Evolutionary conservation across 495 filamentous ascomycete genomes (phyloP), one percentile per base, ranked within the genome.

Genomic region (Bathelium albidoporum): DNA sequence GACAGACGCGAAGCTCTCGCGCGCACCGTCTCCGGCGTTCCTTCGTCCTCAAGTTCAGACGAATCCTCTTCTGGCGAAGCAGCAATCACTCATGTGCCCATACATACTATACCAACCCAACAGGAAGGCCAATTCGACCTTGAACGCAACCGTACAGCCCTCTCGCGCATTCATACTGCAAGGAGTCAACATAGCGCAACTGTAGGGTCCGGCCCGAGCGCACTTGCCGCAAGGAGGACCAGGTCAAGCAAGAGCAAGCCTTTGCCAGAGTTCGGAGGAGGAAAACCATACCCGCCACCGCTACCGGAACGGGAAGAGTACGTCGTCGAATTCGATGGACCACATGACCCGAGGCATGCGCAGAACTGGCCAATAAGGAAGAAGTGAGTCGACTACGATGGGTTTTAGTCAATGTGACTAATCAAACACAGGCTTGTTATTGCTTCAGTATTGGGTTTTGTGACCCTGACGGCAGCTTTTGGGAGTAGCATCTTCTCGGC

Each of bases 321-420:
- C 76, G 89, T 95, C 1, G 91, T 96, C 20, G 91, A 93, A 67
- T 95, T 95, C 66, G 83, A 86, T 59, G 89, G 90, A 0, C 84
- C 82, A 1, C 81, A 89, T 66, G 90, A 96, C 72, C 89, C 89
- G 11, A 68, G 87, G 49, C 87, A 95, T 73, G 87, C 90, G 0
- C 86, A 88, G 73, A 95, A 95, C 73, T 96, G 91, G 91, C 78
- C 87, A 0, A 70, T 88, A 29, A 80, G 69, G 64, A 90, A 87
- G 76, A 95, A 95, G 86, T 88, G 73, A 59, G 83, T 78, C n/a
- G n/a, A n/a, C n/a, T n/a, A n/a, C n/a, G n/a, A n/a, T n/a, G n/a
- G n/a, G n/a, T n/a, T n/a, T n/a, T n/a, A n/a, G n/a, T n/a, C n/a
- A n/a, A n/a, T n/a, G 16, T 18, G 7, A 28, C 34, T 32, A 52